phyloP scores from a whole-genome alignment of 2,329 filamentous ascomycete genomes.

The Neofusicoccum parvum region DNA sequence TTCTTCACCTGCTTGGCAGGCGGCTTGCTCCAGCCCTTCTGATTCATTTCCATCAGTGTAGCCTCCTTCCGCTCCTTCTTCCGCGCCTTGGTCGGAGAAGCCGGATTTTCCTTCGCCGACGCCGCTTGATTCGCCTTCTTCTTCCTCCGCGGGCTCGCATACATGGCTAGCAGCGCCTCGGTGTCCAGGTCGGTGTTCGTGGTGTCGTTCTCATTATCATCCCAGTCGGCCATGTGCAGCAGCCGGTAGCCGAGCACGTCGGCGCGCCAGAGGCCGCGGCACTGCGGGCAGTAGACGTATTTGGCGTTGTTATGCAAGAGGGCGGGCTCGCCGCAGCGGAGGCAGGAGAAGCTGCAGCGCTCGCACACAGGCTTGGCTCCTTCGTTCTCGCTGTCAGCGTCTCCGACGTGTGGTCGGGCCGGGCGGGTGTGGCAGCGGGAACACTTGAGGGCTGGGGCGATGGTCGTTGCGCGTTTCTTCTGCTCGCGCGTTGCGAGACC shows the following conservation, averaged over 20 bases:
- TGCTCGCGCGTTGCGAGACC: neutral
- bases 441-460: constrained; percentile 30
- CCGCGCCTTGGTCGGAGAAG: no score
- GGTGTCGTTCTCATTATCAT: no score
- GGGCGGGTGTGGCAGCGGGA: constrained; percentile 33
- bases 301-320: constrained; percentile 25
- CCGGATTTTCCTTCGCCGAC: no score
- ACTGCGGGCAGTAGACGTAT: constrained; percentile 22
- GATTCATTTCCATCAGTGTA: no score
- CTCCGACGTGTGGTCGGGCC: constrained; percentile 29
- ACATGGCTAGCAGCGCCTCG: no score
- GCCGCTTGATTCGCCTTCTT: neutral
- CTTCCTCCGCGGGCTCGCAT: neutral
- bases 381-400: neutral
- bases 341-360: constrained; percentile 45
- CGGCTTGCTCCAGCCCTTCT: neutral
- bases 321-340: constrained; percentile 37
- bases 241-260: constrained; percentile 16
- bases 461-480: neutral
- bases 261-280: neutral
- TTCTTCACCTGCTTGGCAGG: neutral
- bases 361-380: constrained; percentile 36
- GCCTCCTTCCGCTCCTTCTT: no score
- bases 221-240: neutral
- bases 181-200: neutral